Evolutionary conservation across 1,284 basidiomycete species (phyloP).

Genomic region (Coriolopsis trogii): DNA sequence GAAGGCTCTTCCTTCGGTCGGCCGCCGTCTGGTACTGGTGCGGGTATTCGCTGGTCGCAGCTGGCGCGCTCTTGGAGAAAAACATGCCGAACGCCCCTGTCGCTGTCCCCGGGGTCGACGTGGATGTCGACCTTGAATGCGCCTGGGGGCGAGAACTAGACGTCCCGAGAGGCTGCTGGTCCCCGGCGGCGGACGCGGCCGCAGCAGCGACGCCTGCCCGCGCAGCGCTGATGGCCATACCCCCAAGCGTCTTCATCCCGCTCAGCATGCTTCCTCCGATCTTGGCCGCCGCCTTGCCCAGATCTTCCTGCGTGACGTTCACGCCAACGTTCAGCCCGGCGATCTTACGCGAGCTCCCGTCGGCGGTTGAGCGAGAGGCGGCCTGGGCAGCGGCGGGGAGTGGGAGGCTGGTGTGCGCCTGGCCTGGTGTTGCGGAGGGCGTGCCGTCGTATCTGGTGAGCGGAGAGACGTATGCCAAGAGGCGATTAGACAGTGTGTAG

Average conservation of each 20-base stretch:
- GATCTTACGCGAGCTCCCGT: too few relatives aligned
- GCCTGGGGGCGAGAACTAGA: background rate
- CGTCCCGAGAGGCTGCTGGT: slow-evolving; percentile 8
- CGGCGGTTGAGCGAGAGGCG: slow-evolving; percentile 3
- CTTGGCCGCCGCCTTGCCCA: slow-evolving; percentile 57
- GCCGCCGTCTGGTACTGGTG: slow-evolving; percentile 19
- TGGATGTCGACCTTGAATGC: background rate
- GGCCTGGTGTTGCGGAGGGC: slow-evolving; percentile 20
- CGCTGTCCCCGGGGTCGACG: background rate
- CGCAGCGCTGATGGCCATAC: slow-evolving; percentile 60
- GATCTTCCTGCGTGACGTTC: slow-evolving; percentile 48
- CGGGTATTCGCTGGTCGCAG: slow-evolving; percentile 31
- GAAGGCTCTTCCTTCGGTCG: slow-evolving; percentile 12
- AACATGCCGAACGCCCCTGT: slow-evolving; percentile 32
- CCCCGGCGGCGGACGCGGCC: slow-evolving; percentile 25
- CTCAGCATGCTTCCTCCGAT: slow-evolving; percentile 63
- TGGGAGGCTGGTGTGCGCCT: slow-evolving; percentile 29
- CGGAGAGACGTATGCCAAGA: slow-evolving; percentile 63
- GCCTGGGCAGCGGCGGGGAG: slow-evolving; percentile 12
- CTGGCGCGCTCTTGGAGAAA: slow-evolving; percentile 69
- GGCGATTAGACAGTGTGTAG: slow-evolving; percentile 62
- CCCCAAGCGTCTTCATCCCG: slow-evolving; percentile 66
- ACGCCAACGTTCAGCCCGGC: slow-evolving; percentile 15
- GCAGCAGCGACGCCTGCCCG: slow-evolving; percentile 32
- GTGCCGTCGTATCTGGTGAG: slow-evolving; percentile 32